Evolutionary conservation across 495 filamentous ascomycete genomes (phyloP).

Genomic region (Cercophora samala): DNA sequence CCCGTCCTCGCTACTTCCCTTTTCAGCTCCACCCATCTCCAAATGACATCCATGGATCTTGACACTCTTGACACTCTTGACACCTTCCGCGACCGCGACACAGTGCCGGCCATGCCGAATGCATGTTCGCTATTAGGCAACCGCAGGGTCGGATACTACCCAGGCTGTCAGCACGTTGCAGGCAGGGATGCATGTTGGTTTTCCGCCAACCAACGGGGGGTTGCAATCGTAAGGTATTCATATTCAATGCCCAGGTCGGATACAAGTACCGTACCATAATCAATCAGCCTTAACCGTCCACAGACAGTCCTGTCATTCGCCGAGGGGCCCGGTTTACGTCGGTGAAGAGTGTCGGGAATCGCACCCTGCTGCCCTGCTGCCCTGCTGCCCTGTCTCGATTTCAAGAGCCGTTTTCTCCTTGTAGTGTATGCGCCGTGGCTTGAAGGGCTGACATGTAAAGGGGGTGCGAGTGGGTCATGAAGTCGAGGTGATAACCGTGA

Average conservation of each 20-base stretch:
- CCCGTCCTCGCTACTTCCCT: slow-evolving; percentile 3
- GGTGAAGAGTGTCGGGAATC: not conserved
- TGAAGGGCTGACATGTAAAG: slow-evolving; percentile 1
- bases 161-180: slow-evolving; percentile 1
- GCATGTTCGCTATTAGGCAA: not conserved
- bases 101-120: slow-evolving; percentile 1
- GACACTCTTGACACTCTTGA: not conserved
- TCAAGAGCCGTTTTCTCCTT: not conserved
- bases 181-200: not conserved
- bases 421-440: slow-evolving; percentile 1
- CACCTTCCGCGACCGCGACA: not conserved
- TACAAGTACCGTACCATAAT: not conserved
- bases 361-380: no score
- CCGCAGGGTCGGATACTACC: slow-evolving; percentile 3
- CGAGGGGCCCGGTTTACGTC: not conserved
- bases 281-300: not conserved
- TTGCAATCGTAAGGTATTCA: not conserved
- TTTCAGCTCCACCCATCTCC: not conserved
- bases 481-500: not conserved
- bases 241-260: not conserved
- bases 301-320: not conserved
- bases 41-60: no score
- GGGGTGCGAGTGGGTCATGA: not conserved
- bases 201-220: not conserved
- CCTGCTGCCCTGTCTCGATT: not conserved